A percentile compares a stretch with the other conserved stretches of the same genome.
Conservation (phyloP, 768 basidiomycete genomes). For the Cantharellus anzutake region DNA sequence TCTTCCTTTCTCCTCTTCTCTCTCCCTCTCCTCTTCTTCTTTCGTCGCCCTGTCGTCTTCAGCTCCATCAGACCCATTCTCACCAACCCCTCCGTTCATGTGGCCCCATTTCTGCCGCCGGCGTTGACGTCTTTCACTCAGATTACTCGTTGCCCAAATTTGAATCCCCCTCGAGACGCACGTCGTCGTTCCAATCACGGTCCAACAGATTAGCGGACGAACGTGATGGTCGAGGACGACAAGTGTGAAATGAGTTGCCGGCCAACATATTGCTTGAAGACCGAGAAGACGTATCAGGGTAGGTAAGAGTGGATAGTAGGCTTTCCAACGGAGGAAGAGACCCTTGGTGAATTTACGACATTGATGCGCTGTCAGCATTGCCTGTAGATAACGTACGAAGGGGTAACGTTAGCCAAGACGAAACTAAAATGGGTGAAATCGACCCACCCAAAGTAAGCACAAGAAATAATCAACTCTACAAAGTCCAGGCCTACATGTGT, state of each 20-base stretch:
- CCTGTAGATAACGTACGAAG: constrained; percentile 23
- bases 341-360: constrained; percentile 79
- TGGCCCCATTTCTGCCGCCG: constrained; percentile 9
- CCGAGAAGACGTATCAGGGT: constrained; percentile 84
- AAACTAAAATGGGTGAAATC: background rate
- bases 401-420: background rate
- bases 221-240: constrained; percentile 44
- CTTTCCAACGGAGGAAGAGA: constrained; percentile 72
- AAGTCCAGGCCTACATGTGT: background rate
- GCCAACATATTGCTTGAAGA: constrained; percentile 93
- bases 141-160: constrained; percentile 91
- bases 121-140: constrained; percentile 15
- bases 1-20: constrained; percentile 12
- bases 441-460: constrained; percentile 50
- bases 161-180: constrained; percentile 67
- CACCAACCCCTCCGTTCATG: constrained; percentile 5
- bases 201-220: constrained; percentile 78
- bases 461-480: constrained; percentile 41
- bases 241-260: constrained; percentile 73
- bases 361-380: constrained; percentile 73
- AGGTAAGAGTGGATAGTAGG: constrained; percentile 75
- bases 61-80: too few relatives aligned
- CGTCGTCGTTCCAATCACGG: constrained; percentile 76
- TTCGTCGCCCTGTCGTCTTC: background rate
- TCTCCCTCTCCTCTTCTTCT: constrained; percentile 1